Conservation (phyloP, 2,329 filamentous ascomycete genomes). For the Nemania serpens region DNA sequence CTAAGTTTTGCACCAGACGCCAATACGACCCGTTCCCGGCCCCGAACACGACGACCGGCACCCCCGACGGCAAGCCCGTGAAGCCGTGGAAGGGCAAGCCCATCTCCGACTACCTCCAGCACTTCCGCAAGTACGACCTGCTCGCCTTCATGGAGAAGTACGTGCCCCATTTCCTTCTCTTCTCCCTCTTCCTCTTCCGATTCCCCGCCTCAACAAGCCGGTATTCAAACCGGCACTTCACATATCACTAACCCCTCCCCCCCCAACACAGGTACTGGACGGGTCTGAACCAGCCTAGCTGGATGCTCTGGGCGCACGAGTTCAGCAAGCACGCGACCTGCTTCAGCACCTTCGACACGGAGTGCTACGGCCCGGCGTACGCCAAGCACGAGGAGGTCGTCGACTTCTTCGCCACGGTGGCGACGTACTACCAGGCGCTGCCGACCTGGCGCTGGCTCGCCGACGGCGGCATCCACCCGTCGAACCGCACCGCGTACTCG, state of each 20-base stretch:
- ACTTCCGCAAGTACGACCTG: constrained; percentile 63
- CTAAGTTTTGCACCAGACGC: constrained; percentile 43
- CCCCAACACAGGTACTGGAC: constrained; percentile 56
- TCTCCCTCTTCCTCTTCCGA: neutral
- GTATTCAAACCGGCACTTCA: constrained; percentile 29
- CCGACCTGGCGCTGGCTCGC: constrained; percentile 67
- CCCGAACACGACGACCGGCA: constrained; percentile 67
- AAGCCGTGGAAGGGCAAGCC: constrained; percentile 61
- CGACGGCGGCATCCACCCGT: constrained; percentile 58
- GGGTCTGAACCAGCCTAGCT: constrained; percentile 58
- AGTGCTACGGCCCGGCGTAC: constrained; percentile 67
- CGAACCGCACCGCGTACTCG: constrained; percentile 62
- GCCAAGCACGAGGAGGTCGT: constrained; percentile 61
- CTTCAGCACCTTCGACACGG: constrained; percentile 66
- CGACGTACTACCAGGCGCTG: constrained; percentile 60
- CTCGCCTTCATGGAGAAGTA: constrained; percentile 68
- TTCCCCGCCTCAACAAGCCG: neutral
- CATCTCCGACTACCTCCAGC: constrained; percentile 62
- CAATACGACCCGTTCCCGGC: constrained; percentile 67
- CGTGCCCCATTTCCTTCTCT: constrained; percentile 1
- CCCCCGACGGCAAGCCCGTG: constrained; percentile 56
- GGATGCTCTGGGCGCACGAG: constrained; percentile 68
- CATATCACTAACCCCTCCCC: neutral
- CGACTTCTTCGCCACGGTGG: constrained; percentile 65
- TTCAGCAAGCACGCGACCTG: constrained; percentile 72